Evolutionary conservation across 345 rosid genomes (phyloP), one percentile per base, ranked within the genome.

Genomic region (Acer saccharum): DNA sequence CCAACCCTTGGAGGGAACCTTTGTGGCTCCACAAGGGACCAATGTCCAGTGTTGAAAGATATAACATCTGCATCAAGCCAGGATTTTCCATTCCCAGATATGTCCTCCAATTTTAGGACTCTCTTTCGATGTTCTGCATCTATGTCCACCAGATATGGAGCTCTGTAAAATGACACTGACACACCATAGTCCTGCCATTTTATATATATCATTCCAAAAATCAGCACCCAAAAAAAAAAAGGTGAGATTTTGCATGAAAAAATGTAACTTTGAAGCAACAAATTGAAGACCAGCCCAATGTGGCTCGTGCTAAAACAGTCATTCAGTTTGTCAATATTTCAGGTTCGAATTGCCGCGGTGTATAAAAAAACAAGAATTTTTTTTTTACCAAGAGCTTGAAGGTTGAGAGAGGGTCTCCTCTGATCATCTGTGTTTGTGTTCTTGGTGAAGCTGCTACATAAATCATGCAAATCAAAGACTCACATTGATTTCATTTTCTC

Each of bases 11-110:
- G 77, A 86, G 88, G 76, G 91, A 81, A 6, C 97, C 95, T 55
- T 82, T 71, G 76, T 96, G 99, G 68, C 72, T 90, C 99, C 99
- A 96, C 98, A n/a, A n/a, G n/a, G n/a, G n/a, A n/a, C n/a, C 99
- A 96, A 52, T 96, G 99, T 12, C 99, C 99, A 1, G 98, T 96
- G 88, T 96, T 92, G 50, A 96, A 96, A 18, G 84, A 76, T 72
- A 96, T 83, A 11, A 96, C 87, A 77, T 96, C 95, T 3, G 88
- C 95, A 2, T 80, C 74, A 6, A 77, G 81, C 97, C 97, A 96
- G 10, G 86, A 88, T 2, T 88, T 88, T 29, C 86, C 94, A 75
- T 96, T 94, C 20, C 84, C 88, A 3, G 93, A 82, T 62, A 96
- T 88, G 78, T 92, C 92, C 0, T 90, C 97, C 0, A 94, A 86